Percentiles rank a stretch among this genome's conserved stretches.
Conservation (phyloP, 208 protist genomes). For the Leishmania amazonensis region DNA sequence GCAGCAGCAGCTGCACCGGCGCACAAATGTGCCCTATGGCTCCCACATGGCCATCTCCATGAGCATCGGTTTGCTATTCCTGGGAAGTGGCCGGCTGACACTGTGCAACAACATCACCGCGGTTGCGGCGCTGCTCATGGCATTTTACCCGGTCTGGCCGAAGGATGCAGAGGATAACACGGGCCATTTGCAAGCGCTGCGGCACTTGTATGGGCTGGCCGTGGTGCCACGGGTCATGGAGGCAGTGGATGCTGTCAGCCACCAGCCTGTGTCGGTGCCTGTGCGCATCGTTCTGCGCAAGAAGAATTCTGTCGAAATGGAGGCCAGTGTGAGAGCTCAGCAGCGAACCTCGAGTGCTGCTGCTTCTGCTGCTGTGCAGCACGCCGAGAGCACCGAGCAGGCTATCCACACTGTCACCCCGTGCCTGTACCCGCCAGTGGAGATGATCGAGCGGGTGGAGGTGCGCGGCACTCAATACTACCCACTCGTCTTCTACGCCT, state of each 20-base stretch:
- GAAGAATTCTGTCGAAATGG: not conserved
- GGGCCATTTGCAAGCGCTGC: conserved; percentile 88
- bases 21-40: conserved; percentile 84
- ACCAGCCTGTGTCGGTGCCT: conserved; percentile 65
- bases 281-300: conserved; percentile 60
- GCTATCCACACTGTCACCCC: conserved; percentile 40
- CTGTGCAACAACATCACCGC: conserved; percentile 80
- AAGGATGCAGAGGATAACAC: conserved; percentile 86
- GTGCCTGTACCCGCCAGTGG: conserved; percentile 69
- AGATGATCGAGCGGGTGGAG: conserved; percentile 76
- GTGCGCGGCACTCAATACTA: conserved; percentile 68
- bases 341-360: conserved; percentile 44
- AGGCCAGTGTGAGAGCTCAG: not conserved
- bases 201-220: conserved; percentile 96
- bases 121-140: conserved; percentile 92
- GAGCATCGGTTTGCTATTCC: conserved; percentile 95
- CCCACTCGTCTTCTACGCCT: conserved; percentile 34
- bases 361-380: conserved; percentile 1
- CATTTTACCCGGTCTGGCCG: conserved; percentile 95
- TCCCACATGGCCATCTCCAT: conserved; percentile 95
- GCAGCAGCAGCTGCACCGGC: conserved; percentile 71
- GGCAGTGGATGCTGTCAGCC: conserved; percentile 91
- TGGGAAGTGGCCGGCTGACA: conserved; percentile 91
- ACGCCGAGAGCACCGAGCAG: not conserved
- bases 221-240: conserved; percentile 92